A percentile compares a stretch with the other conserved stretches of the same genome.
These are phyloP conservation scores for Periconia macrospinosa DNA, from an alignment of 2,329 filamentous ascomycete species.

Conservation along the genomic window DNA sequence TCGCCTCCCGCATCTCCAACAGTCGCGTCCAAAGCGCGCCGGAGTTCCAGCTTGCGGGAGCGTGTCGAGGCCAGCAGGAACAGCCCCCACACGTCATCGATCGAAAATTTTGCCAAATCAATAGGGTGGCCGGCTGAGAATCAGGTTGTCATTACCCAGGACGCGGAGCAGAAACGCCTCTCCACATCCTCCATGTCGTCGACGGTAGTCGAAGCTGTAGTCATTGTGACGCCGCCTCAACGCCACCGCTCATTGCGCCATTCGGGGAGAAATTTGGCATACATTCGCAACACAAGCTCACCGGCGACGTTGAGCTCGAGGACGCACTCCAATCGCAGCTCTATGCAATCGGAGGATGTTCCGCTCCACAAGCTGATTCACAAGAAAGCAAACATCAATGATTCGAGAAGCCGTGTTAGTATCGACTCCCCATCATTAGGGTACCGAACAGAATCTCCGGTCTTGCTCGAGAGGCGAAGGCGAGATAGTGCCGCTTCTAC, in stretches of 20 bases:
- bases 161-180: slow-evolving; percentile 44
- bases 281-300: slow-evolving; percentile 47
- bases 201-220: slow-evolving; percentile 58
- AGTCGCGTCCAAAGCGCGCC: slow-evolving; percentile 20
- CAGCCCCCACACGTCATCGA: slow-evolving; percentile 41
- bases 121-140: slow-evolving; percentile 53
- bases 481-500: slow-evolving; percentile 33
- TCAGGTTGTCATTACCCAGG: slow-evolving; percentile 12
- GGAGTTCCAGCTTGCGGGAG: slow-evolving; percentile 33
- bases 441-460: slow-evolving; percentile 29
- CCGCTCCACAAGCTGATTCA: slow-evolving; percentile 54
- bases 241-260: slow-evolving; percentile 54
- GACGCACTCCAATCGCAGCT: slow-evolving; percentile 49
- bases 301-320: slow-evolving; percentile 45
- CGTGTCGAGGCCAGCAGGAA: slow-evolving; percentile 36
- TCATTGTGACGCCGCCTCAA: slow-evolving; percentile 54
- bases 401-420: slow-evolving; percentile 41
- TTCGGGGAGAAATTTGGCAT: slow-evolving; percentile 55
- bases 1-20: slow-evolving; percentile 18
- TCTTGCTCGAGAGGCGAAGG: slow-evolving; percentile 29
- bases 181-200: slow-evolving; percentile 57
- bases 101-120: slow-evolving; percentile 53
- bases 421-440: slow-evolving; percentile 28
- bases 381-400: slow-evolving; percentile 53
- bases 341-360: slow-evolving; percentile 46